Evolutionary conservation across 2,329 filamentous ascomycete species (phyloP), one percentile per base, ranked within the genome.

Genomic region (Botryosphaeria dothidea): DNA sequence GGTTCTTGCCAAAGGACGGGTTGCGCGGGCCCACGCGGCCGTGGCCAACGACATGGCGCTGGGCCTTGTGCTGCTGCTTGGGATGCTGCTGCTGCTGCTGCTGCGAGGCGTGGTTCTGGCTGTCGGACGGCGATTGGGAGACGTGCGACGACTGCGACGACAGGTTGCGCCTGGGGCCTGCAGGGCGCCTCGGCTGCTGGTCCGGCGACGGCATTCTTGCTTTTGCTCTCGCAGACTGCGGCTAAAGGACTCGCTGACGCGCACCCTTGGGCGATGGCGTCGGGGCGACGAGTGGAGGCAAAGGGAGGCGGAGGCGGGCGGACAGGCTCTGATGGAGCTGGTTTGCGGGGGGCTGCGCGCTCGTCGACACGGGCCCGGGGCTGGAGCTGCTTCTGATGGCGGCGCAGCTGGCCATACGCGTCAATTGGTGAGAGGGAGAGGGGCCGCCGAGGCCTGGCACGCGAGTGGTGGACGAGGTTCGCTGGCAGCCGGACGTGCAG

Each of bases 31-130:
- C 70, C 66, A 79, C 70, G 71, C 78, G 77, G 64, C 68, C 66
- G 56, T 74, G 71, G 70, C 76, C 77, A 46, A 79, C 78, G 67
- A 79, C 75, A 72, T 79, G 77, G 69, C 75, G 75, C 69, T 71
- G 72, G 57, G 70, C 71, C 66, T 79, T 78, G 70, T 73, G 72
- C 66, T 72, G 72, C 65, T 71, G 67, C 41, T 43, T 25, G 48
- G 49, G 49, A 45, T 60, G 63, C 13, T 41, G 52, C 43, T 49
- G 54, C 43, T 41, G 38, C 31, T 34, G 31, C 31, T 34, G n/a
- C n/a, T n/a, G n/a, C 6, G 41, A 69, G 66, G 70, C 68, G 58
- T 66, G 57, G n/a, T 65, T 51, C 57, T 68, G 66, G 36, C 65
- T 65, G 64, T 78, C 76, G 60, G 73, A 74, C 19, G 76, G 75